Evolutionary conservation across 1,139 yeast genomes (phyloP), one percentile per base, ranked within the genome.

Genomic region (Zhuliangozyma blackwelliae): DNA sequence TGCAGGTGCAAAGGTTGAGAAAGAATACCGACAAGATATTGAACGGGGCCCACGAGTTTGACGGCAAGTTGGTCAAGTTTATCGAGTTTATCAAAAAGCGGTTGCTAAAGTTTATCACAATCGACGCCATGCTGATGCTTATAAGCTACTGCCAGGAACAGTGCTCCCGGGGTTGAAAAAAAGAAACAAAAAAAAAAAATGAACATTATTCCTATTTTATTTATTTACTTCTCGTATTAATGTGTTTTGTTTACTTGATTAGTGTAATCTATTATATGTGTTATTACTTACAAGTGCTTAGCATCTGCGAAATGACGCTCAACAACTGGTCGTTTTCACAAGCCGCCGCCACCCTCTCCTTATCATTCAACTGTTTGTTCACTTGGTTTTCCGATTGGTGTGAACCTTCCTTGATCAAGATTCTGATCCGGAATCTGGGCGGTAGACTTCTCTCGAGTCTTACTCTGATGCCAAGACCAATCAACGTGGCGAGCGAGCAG

Each of bases 301-400:
- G 71, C 99, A 94, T 94, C 49, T 86, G 90, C 51, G 89, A 84
- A 33, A 94, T 85, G 12, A 94, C 98, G 25, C 79, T 75, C 40
- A 90, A 65, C 32, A 94, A 68, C 63, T 94, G 98, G 41, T 87
- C 96, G 51, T 94, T 94, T 54, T 94, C 98, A 61, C 97, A 90
- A 0, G 99, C 99, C 12, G 98, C 98, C 22, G 97, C 96, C 1
- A 92, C 97, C 45, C 99, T 71, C 59, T 94, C 99, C 63, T 94
- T 94, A 57, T 94, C 99, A 55, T 92, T 92, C 45, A 94, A 74
- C 61, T 94, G 99, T 55, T 92, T 90, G 60, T 94, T 94, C 25
- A 94, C 98, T 54, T 92, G 98, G 47, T 77, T 78, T 55, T 94
- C 98, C 51, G 95, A 86, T 58, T 92, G 97, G 57, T 94, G 99